Evolutionary conservation across 805 yeast genomes (phyloP).

Genomic region (Wickerhamiella bombiphila): DNA sequence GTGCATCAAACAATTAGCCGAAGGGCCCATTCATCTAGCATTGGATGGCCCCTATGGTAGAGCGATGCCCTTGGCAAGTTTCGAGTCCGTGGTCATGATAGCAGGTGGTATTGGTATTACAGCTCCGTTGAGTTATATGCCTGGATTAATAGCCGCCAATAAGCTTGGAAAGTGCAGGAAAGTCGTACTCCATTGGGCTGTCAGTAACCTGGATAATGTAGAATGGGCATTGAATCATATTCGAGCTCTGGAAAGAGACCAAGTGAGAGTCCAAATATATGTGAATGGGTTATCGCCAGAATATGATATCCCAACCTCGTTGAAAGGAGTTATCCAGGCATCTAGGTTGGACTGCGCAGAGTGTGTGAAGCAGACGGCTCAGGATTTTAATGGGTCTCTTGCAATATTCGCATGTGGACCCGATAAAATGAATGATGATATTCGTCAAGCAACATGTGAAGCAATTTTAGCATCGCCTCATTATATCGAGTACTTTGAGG

Average conservation of each 20-base stretch:
- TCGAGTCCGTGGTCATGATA: slow-evolving; percentile 28
- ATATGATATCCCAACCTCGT: not conserved
- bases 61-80: slow-evolving; percentile 21
- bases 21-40: slow-evolving; percentile 26
- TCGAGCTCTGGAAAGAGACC: not conserved
- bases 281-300: not conserved
- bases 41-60: slow-evolving; percentile 50
- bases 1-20: not conserved
- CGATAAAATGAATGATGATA: slow-evolving; percentile 9
- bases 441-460: slow-evolving; percentile 9
- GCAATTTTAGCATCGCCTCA: slow-evolving; percentile 7
- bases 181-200: slow-evolving; percentile 14
- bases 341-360: slow-evolving; percentile 3
- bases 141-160: slow-evolving; percentile 1
- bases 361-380: slow-evolving; percentile 1
- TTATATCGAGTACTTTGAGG: slow-evolving; percentile 12
- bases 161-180: slow-evolving; percentile 1
- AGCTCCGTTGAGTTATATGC: slow-evolving; percentile 24
- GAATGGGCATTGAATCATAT: slow-evolving; percentile 8
- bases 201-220: slow-evolving; percentile 5
- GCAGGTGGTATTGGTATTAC: slow-evolving; percentile 55
- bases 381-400: slow-evolving; percentile 1
- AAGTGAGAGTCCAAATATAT: not conserved
- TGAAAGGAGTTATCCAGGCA: not conserved
- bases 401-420: slow-evolving; percentile 17